These are phyloP conservation scores for Epichloe glyceriae DNA, from an alignment of 2,329 filamentous ascomycete species.

Conservation along the genomic window DNA sequence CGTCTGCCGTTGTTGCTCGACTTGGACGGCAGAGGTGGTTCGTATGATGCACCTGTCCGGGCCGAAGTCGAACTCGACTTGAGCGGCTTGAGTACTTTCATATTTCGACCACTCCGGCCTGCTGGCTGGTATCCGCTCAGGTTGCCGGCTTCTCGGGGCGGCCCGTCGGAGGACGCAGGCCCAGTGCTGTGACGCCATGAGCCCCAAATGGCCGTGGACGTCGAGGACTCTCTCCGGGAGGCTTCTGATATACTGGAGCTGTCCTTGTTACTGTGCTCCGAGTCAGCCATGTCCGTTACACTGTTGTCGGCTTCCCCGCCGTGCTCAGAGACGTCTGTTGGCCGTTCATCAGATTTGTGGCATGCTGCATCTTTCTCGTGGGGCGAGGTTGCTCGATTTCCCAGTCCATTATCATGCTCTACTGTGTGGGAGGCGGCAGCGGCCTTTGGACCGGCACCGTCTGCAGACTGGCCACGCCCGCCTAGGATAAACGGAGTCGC, in stretches of 20 bases:
- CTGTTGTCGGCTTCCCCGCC: conserved; percentile 31
- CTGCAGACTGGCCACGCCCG: conserved; percentile 18
- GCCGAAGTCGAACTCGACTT: conserved; percentile 47
- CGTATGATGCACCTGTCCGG: conserved; percentile 38
- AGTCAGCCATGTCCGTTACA: conserved; percentile 11
- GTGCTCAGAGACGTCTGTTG: conserved; percentile 31
- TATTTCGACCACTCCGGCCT: conserved; percentile 49
- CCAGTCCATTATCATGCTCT: conserved; percentile 13
- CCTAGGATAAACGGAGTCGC: conserved; percentile 29
- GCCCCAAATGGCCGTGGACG: conserved; percentile 50
- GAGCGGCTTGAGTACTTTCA: conserved; percentile 80
- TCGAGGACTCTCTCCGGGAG: conserved; percentile 32
- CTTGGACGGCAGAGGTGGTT: conserved; percentile 33
- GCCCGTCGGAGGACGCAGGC: conserved; percentile 35
- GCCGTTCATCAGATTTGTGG: conserved; percentile 21
- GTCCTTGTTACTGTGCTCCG: conserved; percentile 16
- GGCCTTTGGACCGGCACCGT: background rate
- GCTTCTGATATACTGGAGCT: conserved; percentile 16
- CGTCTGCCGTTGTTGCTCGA: conserved; percentile 36
- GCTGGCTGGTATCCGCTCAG: conserved; percentile 59
- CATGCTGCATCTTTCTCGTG: conserved; percentile 21
- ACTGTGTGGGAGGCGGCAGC: conserved; percentile 5
- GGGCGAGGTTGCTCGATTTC: conserved; percentile 21
- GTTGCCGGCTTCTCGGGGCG: conserved; percentile 37
- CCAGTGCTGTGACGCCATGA: conserved; percentile 53